Evolutionary conservation across 176 grass and related monocot species (phyloP), one percentile per base, ranked within the genome.

Genomic region (Ananas comosus): DNA sequence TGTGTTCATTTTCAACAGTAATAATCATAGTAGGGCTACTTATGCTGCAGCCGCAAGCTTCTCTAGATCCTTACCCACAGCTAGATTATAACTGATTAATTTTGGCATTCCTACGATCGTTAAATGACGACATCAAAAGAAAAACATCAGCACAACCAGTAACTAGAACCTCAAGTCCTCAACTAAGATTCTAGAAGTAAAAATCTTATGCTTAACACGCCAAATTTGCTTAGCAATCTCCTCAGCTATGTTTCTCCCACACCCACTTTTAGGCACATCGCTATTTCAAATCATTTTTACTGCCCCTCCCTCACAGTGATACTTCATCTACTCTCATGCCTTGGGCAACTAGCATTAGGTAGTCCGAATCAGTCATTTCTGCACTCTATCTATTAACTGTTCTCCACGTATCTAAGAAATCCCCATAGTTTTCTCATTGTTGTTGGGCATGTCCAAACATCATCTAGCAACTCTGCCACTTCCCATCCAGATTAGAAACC

Each of bases 161-260:
- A 58, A 58, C 54, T 59, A 59, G 4, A 59, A 59, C 54, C 54
- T 59, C 54, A 59, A 59, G 56, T 17, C 19, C 56, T 59, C n/a
- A 19, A 9, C 56, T 59, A 14, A 59, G 56, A 21, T 59, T 59
- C 9, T 13, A n/a, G 4, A 59, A 21, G 56, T 21, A n/a, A 16
- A 19, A 21, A 59, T n/a, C 56, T 59, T n/a, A 16, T 21, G 19
- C 29, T 59, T 59, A 59, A 5, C 19, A 19, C 10, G 56, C 56
- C 56, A 17, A 59, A 59, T 9, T 17, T 59, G 56, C 56, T 59
- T 59, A 13, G n/a, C 3, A 14, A 59, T 21, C 56, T 59, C n/a
- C 56, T 59, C 13, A 19, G 5, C 13, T 9, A 59, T 2, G n/a
- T 59, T 59, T 2, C 56, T 21, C 19, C 54, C 56, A 59, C 56